Base-by-base conservation (phyloP, 176 grass and related monocot species). In the Cocos nucifera region DNA sequence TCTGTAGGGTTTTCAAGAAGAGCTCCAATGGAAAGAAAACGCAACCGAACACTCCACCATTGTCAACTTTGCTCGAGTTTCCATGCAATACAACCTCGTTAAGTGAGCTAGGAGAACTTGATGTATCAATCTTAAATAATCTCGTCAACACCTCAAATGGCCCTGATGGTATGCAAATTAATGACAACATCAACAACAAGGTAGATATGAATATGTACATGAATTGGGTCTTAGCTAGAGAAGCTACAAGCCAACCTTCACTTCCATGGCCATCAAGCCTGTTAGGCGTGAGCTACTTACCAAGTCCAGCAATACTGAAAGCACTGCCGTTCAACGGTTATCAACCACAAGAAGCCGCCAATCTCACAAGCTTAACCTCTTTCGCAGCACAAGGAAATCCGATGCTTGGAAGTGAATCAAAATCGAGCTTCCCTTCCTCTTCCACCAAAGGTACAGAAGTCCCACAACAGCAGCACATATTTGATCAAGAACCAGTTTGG, bases 1-100 rank as follows among this genome's bases (percentile, higher is more conserved):
- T 73, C 25, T 73, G 70, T 25, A 73, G 70, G 58, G 70, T 73
- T 12, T 73, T 73, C 15, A 63, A 23, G 50, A 73, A 73, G 59
- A 62, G 70, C 58, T 39, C 17, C 15, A 73, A 4, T 2, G 58
- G 17, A 9, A 73, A 63, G 50, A 62, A 23, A 50, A 14, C 24
- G 6, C 50, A 62, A 35, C 18, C 50, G 18, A 51, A 52, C 15
- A 63, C 70, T 2, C 70, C 59, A 1, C 3, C 50, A 17, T 39
- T 62, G 48, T 50, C 69, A 6, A 16, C 48, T 17, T 63, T 55
- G 58, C 58, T 73, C 27, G 70, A 73, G 50, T 73, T 59, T 19
- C 59, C 70, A 6, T 71, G 69, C 66, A 69, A 69, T 8, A 57
- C 54, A 7, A 26, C n/a, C 2, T 69, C 64, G 50, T 17, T 69